Base-by-base conservation (phyloP, 805 yeast species). In the Candida sphagnicola region DNA sequence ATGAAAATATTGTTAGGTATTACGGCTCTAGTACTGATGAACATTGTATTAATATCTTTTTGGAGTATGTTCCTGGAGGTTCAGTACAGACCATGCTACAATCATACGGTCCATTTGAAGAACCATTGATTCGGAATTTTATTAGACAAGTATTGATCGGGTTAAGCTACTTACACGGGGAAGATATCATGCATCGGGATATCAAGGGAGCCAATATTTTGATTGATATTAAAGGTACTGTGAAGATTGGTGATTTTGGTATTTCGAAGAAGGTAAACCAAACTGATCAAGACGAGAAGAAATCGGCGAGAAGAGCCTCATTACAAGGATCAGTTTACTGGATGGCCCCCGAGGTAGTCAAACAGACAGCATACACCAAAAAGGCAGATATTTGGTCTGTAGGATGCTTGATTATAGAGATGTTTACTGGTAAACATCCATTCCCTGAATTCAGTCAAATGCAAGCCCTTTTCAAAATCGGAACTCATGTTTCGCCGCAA, bases 331-430 rank as follows among this genome's bases (percentile, higher is more conserved):
- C 96, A 41, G 71, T 91, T 0, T 93, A 83, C 56, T 93, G 99
- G 98, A 93, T 93, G 99, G 98, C 99, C 0, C 99, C 99, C 0
- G 99, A 93, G 57, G 98, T 93, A 6, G 98, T 93, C 13, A 87
- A 89, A 52, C 97, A 90, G 54, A 82, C 86, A 2, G 86, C 89
- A 0, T 86, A 91, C 38, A 91, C 98, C 1, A 81, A 84, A 28
- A 88, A 87, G 59, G 95, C 96, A 0, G 99, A 93, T 58, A 88
- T 93, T 18, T 93, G 99, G 99, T 87, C 96, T 0, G 83, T 95
- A 8, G 99, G 98, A 0, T 93, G 98, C 59, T 73, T 93, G 18
- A 77, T 91, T 11, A 82, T 93, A 24, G 99, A 93, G 60, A 89
- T 93, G 95, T 82, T 87, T 51, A 89, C 99, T 0, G 98, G 96